A percentile compares a stretch with the other conserved stretches of the same genome.
These are phyloP conservation scores for Ogataea henricii DNA, from an alignment of 805 yeast genomes.

Conservation along the genomic window DNA sequence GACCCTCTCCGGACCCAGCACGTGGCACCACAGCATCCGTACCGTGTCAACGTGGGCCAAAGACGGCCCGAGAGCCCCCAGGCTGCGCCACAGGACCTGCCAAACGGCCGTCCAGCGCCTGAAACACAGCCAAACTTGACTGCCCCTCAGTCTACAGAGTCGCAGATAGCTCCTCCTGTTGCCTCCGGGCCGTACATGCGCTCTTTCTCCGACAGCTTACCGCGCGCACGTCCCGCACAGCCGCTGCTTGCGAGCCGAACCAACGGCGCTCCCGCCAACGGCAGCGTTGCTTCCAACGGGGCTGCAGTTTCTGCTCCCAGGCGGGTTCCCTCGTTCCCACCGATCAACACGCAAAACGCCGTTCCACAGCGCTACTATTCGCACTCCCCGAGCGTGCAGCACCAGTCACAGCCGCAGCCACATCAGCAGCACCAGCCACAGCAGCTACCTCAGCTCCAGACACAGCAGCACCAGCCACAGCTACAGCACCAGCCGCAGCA, in stretches of 20 bases:
- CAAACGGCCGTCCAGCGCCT: too few species aligned
- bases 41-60: conserved; percentile 1
- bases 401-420: conserved; percentile 8
- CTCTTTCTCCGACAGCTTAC: neutral
- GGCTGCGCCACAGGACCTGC: neutral
- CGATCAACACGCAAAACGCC: conserved; percentile 25
- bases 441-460: conserved; percentile 8
- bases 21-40: conserved; percentile 5
- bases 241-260: neutral
- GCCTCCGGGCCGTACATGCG: conserved; percentile 1
- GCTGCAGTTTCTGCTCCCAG: neutral
- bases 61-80: conserved; percentile 2
- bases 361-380: conserved; percentile 26
- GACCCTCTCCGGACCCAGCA: conserved; percentile 4
- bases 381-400: conserved; percentile 9
- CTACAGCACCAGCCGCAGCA: conserved; percentile 14
- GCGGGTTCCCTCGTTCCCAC: conserved; percentile 20
- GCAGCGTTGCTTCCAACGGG: conserved; percentile 17
- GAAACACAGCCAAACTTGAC: neutral
- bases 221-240: conserved; percentile 1
- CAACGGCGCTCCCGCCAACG: neutral
- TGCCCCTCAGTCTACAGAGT: neutral
- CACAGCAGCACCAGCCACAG: neutral
- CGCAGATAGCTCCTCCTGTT: neutral
- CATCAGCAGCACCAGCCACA: conserved; percentile 7